Percentiles rank a stretch among this genome's conserved stretches.
These are phyloP conservation scores for Sugiyamaella floridensis DNA, from an alignment of 805 yeast genomes.

Conservation along the genomic window DNA sequence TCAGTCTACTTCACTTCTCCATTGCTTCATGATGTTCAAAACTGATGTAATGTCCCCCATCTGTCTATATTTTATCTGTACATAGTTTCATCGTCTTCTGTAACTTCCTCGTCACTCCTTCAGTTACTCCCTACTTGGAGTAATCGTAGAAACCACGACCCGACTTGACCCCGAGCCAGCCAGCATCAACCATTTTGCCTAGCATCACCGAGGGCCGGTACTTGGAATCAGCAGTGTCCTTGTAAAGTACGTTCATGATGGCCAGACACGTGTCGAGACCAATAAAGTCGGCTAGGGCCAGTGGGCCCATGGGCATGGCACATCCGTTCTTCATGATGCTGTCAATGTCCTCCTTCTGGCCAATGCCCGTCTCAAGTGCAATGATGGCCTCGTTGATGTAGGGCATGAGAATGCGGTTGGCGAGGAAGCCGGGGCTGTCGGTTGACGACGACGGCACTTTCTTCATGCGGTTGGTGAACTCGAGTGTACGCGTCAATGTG, in stretches of 20 bases:
- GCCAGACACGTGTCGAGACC: conserved; percentile 40
- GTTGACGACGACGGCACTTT: conserved; percentile 33
- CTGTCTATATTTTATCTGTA: no score
- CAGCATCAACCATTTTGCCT: conserved; percentile 36
- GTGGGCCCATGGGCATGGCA: conserved; percentile 43
- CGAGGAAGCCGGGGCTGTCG: conserved; percentile 40
- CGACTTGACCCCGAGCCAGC: conserved; percentile 35
- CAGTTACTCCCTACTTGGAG: not conserved
- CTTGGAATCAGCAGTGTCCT: conserved; percentile 37
- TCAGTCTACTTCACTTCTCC: no score
- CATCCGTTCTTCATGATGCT: conserved; percentile 40
- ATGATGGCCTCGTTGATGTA: conserved; percentile 40
- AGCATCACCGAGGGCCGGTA: conserved; percentile 36
- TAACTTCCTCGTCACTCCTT: no score
- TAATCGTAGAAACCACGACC: conserved; percentile 40
- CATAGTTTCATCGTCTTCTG: no score
- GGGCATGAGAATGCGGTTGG: conserved; percentile 38
- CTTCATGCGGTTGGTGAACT: conserved; percentile 31
- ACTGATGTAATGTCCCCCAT: no score
- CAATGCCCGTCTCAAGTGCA: conserved; percentile 35
- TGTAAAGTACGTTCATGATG: conserved; percentile 35
- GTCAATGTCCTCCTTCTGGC: conserved; percentile 36
- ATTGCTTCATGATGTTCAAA: no score
- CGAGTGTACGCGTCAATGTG: conserved; percentile 29
- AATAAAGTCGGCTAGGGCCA: conserved; percentile 38